Evolutionary conservation across 805 yeast species (phyloP), one percentile per base, ranked within the genome.

Genomic region (Ascoidea tarda): DNA sequence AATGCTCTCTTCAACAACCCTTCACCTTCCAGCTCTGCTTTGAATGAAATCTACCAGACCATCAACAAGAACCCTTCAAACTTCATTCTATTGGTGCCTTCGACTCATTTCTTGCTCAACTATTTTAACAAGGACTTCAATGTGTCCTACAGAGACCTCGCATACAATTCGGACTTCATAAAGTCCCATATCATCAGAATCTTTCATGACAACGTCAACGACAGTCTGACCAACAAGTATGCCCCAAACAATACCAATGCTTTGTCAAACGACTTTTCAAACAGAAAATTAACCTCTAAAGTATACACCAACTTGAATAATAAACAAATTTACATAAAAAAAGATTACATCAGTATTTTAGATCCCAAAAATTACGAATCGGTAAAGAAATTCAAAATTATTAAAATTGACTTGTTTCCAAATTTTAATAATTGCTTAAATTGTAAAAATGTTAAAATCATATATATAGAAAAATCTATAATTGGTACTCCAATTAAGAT

Each of bases 1-100:
- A 80, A 84, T 63, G 73, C 80, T 46, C 64, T 84, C 5, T 83
- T 85, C 69, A 81, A 83, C 66, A 79, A 83, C 58, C 82, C 84
- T 0, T 69, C 67, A 53, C 79, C 79, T 1, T 54, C 63, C 5
- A 65, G 64, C n/a, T 69, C 74, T 0, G 74, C 81, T 14, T 66
- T 74, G 50, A 74, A 71, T 53, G 71, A 70, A n/a, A 67, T 78
- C 6, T 70, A 79, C 45, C 61, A 65, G 4, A 71, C 64, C 50
- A 59, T 83, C 31, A 59, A 70, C 1, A 46, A 49, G 6, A 66
- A 64, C 55, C 78, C 82, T 46, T 71, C 70, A 16, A 75, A 74
- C n/a, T 80, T 73, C 61, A 71, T 80, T 2, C 62, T 86, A 12
- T 62, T 86, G n/a, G 79, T 83, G 1, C 95, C 95, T 0, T 77